These are phyloP conservation scores for Ascoidea tarda DNA, from an alignment of 805 yeast species.

Conservation along the genomic window DNA sequence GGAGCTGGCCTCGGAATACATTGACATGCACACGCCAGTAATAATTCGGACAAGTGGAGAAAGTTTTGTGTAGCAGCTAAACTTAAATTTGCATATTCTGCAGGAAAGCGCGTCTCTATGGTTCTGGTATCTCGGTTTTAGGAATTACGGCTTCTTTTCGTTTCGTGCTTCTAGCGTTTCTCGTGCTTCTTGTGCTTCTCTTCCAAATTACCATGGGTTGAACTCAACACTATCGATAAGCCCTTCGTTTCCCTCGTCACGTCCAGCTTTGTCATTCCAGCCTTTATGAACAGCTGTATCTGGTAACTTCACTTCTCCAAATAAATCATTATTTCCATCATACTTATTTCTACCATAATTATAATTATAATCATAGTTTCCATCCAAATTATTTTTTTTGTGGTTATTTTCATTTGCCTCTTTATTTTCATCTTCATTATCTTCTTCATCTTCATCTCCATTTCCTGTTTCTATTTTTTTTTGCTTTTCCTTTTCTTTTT, in stretches of 20 bases:
- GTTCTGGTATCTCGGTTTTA: conserved; percentile 22
- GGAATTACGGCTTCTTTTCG: conserved; percentile 7
- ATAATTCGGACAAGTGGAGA: no score
- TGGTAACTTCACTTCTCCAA: conserved; percentile 3
- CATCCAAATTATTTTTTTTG: conserved; percentile 8
- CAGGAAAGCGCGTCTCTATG: conserved; percentile 11
- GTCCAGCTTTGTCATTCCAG: conserved; percentile 6
- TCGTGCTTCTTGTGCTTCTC: background rate
- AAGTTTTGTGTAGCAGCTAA: no score
- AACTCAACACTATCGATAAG: conserved; percentile 4
- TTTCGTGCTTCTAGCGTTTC: background rate
- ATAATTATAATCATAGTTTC: background rate
- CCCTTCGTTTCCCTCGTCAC: background rate
- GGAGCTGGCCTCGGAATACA: no score
- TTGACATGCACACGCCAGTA: no score
- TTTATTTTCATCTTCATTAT: conserved; percentile 9
- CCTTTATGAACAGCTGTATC: conserved; percentile 5
- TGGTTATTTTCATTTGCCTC: conserved; percentile 5
- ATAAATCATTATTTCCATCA: conserved; percentile 3
- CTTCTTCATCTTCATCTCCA: conserved; percentile 9
- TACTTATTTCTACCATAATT: background rate
- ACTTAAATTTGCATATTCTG: no score
- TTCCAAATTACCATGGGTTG: conserved; percentile 8
- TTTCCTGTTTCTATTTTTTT: conserved; percentile 16
- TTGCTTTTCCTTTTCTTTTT: conserved; percentile 5